These are phyloP conservation scores for Fusarium verrucosum DNA, from an alignment of 2,329 filamentous ascomycete species.

Conservation along the genomic window DNA sequence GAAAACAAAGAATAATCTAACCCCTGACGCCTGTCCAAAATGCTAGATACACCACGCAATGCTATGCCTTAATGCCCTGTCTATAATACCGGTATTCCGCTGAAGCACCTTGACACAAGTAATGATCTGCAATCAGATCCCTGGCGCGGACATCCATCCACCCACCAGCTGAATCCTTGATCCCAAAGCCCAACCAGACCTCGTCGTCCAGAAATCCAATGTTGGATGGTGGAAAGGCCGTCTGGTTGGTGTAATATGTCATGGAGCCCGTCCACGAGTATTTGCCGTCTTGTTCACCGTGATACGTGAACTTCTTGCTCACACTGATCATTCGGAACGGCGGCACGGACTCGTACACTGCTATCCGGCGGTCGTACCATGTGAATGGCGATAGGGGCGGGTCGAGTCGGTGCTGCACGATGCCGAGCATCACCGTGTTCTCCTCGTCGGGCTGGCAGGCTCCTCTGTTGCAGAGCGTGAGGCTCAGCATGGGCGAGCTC, in stretches of 20 bases:
- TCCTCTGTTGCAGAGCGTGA: conserved; percentile 36
- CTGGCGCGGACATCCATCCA: conserved; percentile 36
- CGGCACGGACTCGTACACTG: conserved; percentile 25
- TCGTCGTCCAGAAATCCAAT: conserved; percentile 37
- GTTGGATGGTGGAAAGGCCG: conserved; percentile 15
- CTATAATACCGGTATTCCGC: conserved; percentile 24
- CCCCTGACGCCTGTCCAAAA: conserved; percentile 10
- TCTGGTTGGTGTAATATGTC: conserved; percentile 30
- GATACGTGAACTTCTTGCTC: conserved; percentile 37
- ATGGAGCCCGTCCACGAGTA: conserved; percentile 38
- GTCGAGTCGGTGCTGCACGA: conserved; percentile 35
- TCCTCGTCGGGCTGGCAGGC: conserved; percentile 21
- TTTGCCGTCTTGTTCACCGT: conserved; percentile 29
- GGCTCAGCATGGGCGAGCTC: conserved; percentile 35
- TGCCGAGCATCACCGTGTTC: conserved; percentile 36
- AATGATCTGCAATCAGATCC: conserved; percentile 33
- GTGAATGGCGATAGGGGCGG: conserved; percentile 1
- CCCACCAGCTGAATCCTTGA: conserved; percentile 33
- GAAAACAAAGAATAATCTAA: neutral
- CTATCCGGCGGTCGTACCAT: conserved; percentile 37
- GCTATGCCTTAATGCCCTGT: conserved; percentile 23
- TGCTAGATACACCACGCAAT: neutral
- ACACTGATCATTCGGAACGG: conserved; percentile 39
- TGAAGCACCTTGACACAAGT: conserved; percentile 31
- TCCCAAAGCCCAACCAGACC: conserved; percentile 38